Conservation (phyloP, 345 rosid genomes). For the Euphorbia pulcherrima region DNA sequence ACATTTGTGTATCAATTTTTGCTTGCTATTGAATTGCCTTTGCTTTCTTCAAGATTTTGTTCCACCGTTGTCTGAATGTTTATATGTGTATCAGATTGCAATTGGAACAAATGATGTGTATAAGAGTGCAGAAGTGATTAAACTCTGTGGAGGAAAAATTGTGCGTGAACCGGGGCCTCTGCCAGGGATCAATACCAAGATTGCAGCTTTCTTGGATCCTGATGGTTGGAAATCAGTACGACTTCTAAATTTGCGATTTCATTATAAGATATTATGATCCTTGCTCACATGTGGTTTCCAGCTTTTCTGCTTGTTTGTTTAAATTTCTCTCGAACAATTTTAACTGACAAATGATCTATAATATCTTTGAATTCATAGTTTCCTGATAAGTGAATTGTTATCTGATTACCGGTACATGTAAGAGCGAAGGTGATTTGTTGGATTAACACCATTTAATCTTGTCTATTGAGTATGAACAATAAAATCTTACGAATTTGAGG, state of each 20-base stretch:
- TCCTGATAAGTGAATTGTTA: not conserved
- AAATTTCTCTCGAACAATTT: not conserved
- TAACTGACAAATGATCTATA: not conserved
- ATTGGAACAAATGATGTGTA: conserved; percentile 92
- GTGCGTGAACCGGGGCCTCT: conserved; percentile 89
- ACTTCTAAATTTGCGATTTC: not conserved
- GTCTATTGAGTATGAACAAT: not conserved
- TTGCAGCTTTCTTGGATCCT: conserved; percentile 91
- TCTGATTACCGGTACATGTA: not conserved
- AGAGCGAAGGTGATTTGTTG: too few species aligned
- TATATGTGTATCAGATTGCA: conserved; percentile 56
- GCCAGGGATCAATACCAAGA: conserved; percentile 88
- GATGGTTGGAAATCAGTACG: conserved; percentile 96
- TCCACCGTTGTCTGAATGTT: not conserved
- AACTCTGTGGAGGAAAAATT: conserved; percentile 74
- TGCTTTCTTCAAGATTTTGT: not conserved
- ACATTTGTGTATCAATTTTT: not conserved
- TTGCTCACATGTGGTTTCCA: not conserved
- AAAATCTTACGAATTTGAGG: not conserved
- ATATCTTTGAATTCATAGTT: not conserved
- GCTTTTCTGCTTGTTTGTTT: not conserved
- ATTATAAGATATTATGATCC: conserved; percentile 1
- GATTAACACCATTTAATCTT: not conserved
- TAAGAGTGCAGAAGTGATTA: conserved; percentile 83
- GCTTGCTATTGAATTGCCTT: not conserved